Percentiles rank a stretch among this genome's conserved stretches.
phyloP scores from a whole-genome alignment of 192 early-diverging fungal species.

The Mortierella alpina region DNA sequence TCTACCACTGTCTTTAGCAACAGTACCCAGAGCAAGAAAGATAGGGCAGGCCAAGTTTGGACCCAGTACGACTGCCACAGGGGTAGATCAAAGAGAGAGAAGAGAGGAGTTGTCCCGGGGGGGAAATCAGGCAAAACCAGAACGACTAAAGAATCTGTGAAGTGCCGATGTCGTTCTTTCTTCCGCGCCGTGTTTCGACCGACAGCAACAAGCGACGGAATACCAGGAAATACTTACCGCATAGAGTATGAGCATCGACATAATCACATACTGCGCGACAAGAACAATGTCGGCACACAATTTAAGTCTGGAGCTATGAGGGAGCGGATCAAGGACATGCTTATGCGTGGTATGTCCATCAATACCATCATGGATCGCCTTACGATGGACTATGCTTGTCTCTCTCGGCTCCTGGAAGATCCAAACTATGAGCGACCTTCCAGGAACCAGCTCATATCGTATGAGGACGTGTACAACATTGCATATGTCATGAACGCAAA shows the following conservation, averaged over 20 bases:
- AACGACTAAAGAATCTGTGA: not conserved
- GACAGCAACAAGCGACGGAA: not conserved
- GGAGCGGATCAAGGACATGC: slow-evolving; percentile 8
- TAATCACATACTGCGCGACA: slow-evolving; percentile 4
- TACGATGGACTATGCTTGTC: slow-evolving; percentile 22
- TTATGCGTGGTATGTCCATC: slow-evolving; percentile 7
- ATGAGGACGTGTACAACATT: slow-evolving; percentile 31
- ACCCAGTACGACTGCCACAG: slow-evolving; percentile 2
- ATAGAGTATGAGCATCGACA: slow-evolving; percentile 39
- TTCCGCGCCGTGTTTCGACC: slow-evolving; percentile 18
- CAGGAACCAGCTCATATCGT: slow-evolving; percentile 17
- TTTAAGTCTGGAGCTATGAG: slow-evolving; percentile 21
- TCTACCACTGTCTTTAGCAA: not conserved
- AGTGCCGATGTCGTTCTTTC: slow-evolving; percentile 1
- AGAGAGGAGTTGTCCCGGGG: not conserved
- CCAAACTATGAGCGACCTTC: not conserved
- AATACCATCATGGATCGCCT: slow-evolving; percentile 4
- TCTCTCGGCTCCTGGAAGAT: slow-evolving; percentile 8
- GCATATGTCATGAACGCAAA: slow-evolving; percentile 4
- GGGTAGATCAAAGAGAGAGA: not conserved
- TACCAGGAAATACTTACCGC: slow-evolving; percentile 5
- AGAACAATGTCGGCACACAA: slow-evolving; percentile 3
- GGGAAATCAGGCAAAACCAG: slow-evolving; percentile 14
- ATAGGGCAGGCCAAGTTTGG: slow-evolving; percentile 2
- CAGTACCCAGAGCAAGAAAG: not conserved